phyloP scores from a whole-genome alignment of 2,329 filamentous ascomycete genomes.

The Aulographum hederae region DNA sequence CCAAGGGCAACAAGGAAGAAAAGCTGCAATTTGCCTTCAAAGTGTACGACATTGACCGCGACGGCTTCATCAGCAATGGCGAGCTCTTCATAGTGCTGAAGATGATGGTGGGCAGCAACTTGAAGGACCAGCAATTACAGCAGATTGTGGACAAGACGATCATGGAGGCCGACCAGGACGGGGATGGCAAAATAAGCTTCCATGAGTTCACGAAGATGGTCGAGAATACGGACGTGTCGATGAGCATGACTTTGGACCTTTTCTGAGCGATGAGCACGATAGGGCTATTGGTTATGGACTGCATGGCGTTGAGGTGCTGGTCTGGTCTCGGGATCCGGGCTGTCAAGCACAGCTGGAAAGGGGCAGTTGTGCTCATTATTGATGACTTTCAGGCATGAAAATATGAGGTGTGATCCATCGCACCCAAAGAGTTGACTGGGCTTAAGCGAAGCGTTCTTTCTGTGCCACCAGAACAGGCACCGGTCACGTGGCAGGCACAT shows the following conservation, averaged over 20 bases:
- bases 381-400: too few relatives aligned
- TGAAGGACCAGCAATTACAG: slow-evolving; percentile 97
- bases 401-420: too few relatives aligned
- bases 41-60: slow-evolving; percentile 97
- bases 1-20: slow-evolving; percentile 97
- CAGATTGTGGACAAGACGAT: slow-evolving; percentile 99
- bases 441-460: too few relatives aligned
- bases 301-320: too few relatives aligned
- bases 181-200: slow-evolving; percentile 96
- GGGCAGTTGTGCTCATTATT: too few relatives aligned
- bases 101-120: slow-evolving; percentile 99
- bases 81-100: slow-evolving; percentile 98
- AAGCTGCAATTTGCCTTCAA: slow-evolving; percentile 97
- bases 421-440: too few relatives aligned
- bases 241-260: slow-evolving; percentile 48
- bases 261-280: too few relatives aligned
- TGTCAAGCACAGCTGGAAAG: too few relatives aligned
- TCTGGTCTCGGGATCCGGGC: too few relatives aligned
- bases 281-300: too few relatives aligned
- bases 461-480: too few relatives aligned
- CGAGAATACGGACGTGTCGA: slow-evolving; percentile 64
- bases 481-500: too few relatives aligned
- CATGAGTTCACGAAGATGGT: slow-evolving; percentile 99
- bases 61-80: slow-evolving; percentile 96
- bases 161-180: slow-evolving; percentile 95